Conservation (phyloP, 2,329 filamentous ascomycete species). For the Cladosporium colombiae region DNA sequence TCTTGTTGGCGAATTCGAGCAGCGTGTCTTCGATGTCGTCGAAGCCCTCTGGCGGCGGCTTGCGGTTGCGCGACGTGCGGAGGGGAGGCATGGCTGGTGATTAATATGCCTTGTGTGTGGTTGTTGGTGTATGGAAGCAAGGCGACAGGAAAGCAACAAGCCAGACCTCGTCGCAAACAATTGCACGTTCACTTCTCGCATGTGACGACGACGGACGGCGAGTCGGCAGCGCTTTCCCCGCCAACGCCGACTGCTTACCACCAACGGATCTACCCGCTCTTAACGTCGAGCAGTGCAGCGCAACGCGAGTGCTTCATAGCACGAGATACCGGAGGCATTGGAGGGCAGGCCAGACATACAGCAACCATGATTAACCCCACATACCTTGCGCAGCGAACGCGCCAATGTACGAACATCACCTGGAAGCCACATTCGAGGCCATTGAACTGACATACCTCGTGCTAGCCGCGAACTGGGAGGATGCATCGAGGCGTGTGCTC, state of each 20-base stretch:
- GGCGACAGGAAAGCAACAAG: neutral
- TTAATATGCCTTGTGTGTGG: neutral
- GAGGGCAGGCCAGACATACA: slow-evolving; percentile 14
- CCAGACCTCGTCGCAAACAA: slow-evolving; percentile 9
- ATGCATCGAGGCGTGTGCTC: slow-evolving; percentile 85
- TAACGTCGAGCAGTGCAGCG: slow-evolving; percentile 14
- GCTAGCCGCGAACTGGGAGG: slow-evolving; percentile 81
- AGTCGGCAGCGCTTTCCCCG: slow-evolving; percentile 8
- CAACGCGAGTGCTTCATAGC: slow-evolving; percentile 5
- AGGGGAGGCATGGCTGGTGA: slow-evolving; percentile 68
- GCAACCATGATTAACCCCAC: slow-evolving; percentile 77
- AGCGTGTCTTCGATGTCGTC: slow-evolving; percentile 85
- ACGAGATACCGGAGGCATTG: slow-evolving; percentile 19
- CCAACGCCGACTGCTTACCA: slow-evolving; percentile 4
- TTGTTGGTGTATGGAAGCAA: neutral
- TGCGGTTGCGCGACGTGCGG: slow-evolving; percentile 72
- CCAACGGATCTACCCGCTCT: slow-evolving; percentile 6
- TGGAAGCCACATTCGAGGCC: neutral
- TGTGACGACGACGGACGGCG: slow-evolving; percentile 8
- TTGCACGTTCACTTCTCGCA: slow-evolving; percentile 3
- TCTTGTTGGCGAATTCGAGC: slow-evolving; percentile 83
- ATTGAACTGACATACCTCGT: slow-evolving; percentile 26
- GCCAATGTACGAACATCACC: slow-evolving; percentile 47
- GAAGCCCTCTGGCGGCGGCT: slow-evolving; percentile 83
- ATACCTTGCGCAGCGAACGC: slow-evolving; percentile 69